Conservation (phyloP, 2,329 filamentous ascomycete species). For the Metarhizium humberi region DNA sequence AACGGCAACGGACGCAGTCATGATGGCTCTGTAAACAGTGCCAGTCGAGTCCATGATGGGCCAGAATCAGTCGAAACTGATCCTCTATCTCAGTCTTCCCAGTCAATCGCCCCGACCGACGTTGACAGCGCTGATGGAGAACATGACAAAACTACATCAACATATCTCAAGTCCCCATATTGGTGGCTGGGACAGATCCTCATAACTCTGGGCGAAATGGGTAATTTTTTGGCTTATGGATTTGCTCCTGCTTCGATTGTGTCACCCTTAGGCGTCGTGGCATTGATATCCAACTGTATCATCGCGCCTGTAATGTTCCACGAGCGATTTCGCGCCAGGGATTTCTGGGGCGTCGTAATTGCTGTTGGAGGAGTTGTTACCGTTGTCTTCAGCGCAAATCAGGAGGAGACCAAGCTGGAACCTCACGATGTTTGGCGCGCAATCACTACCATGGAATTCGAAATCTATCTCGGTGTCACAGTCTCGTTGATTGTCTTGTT, state of each 20-base stretch:
- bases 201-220: constrained; percentile 87
- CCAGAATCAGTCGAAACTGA: constrained; percentile 33
- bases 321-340: constrained; percentile 74
- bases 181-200: constrained; percentile 94
- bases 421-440: constrained; percentile 84
- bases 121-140: constrained; percentile 17
- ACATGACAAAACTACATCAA: constrained; percentile 39
- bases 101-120: constrained; percentile 25
- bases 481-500: constrained; percentile 62
- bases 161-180: constrained; percentile 82
- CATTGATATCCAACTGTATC: constrained; percentile 90
- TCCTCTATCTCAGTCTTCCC: constrained; percentile 42
- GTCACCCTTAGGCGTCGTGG: constrained; percentile 92
- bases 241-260: constrained; percentile 97
- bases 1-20: constrained; percentile 11
- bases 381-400: constrained; percentile 84
- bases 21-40: constrained; percentile 25
- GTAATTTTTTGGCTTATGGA: constrained; percentile 94
- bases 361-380: constrained; percentile 82
- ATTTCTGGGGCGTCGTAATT: constrained; percentile 81
- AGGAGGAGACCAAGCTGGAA: constrained; percentile 81
- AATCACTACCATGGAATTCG: constrained; percentile 81
- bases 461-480: constrained; percentile 79
- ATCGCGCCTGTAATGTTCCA: constrained; percentile 93
- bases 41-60: constrained; percentile 9